A percentile compares a stretch with the other conserved stretches of the same genome.
These are phyloP conservation scores for Ophiostoma piceae DNA, from an alignment of 2,329 filamentous ascomycete genomes.

Conservation along the genomic window DNA sequence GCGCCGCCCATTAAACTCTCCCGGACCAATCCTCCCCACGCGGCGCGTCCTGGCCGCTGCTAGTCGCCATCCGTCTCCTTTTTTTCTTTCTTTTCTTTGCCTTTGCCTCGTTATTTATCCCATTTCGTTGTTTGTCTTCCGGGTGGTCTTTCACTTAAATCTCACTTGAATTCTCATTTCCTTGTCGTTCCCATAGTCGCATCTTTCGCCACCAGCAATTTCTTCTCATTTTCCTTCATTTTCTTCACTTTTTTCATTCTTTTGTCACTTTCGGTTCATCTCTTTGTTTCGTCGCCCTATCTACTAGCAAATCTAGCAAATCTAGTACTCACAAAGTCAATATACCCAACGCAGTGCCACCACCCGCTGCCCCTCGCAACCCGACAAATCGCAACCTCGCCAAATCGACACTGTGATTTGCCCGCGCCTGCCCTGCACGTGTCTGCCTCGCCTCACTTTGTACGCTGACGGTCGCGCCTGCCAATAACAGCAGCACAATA, in stretches of 20 bases:
- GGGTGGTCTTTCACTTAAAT: neutral
- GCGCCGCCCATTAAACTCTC: constrained; percentile 21
- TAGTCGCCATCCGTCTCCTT: neutral
- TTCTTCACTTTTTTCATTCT: neutral
- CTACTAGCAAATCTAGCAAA: neutral
- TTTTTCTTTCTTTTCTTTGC: constrained; percentile 1
- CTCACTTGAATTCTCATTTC: neutral
- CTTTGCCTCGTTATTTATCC: neutral
- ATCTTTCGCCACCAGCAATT: neutral
- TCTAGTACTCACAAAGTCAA: neutral
- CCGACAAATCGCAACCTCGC: neutral
- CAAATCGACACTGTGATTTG: constrained; percentile 10
- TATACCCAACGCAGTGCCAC: neutral
- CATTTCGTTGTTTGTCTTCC: neutral
- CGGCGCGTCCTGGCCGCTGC: constrained; percentile 22
- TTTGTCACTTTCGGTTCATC: neutral
- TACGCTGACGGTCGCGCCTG: neutral
- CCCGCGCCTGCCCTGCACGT: neutral
- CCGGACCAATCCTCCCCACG: constrained; percentile 7
- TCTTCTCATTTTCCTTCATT: neutral
- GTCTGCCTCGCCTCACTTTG: neutral
- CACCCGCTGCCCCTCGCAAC: neutral
- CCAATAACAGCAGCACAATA: neutral
- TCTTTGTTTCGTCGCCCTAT: neutral
- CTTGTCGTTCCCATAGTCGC: neutral